Evolutionary conservation across 331 rosid genomes (phyloP), one percentile per base, ranked within the genome.

Genomic region (Pyracantha coccinea): DNA sequence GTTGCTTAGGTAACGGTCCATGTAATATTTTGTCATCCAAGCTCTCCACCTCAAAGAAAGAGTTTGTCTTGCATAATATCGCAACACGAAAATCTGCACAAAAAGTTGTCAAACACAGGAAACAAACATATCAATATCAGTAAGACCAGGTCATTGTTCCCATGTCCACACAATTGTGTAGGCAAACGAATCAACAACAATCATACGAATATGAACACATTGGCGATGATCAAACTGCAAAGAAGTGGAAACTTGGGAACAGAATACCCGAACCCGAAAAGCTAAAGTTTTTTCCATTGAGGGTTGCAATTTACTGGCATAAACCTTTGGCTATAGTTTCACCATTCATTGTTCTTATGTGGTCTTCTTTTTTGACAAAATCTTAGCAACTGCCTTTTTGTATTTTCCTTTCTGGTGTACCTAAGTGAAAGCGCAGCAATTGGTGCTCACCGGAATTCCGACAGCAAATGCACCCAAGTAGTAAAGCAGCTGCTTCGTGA

Each of bases 361-460:
- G 19, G 55, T 17, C 3, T 17, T 50, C 4, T 50, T 50, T 50
- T 50, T 50, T 38, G 55, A 50, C 7, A 2, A 50, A 2, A 50
- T 50, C 1, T 50, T 50, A 13, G 21, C 55, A 50, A 50, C 55
- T 50, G 55, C 55, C 1, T 2, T 16, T 50, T 17, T 38, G 55
- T 50, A 50, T 50, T 50, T 17, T 50, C 55, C 55, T 6, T 66
- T 52, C 29, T 6, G 35, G 57, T 38, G 62, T 93, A 85, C 93
- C 96, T 87, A 88, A 82, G 78, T 76, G 77, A 85, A 88, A 89
- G 77, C 82, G 87, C 87, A 86, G 89, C 90, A 81, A 83, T 68
- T 85, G 65, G 87, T 89, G 91, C 99, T 92, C 97, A 95, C 97
- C 97, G 97, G 92, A 87, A 95, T 95, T 87, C 97, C 97, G 67